Percentiles rank a stretch among this genome's conserved stretches.
Evolutionary conservation across 2,329 filamentous ascomycete genomes (phyloP).

Genomic region (Epichloe bromicola): DNA sequence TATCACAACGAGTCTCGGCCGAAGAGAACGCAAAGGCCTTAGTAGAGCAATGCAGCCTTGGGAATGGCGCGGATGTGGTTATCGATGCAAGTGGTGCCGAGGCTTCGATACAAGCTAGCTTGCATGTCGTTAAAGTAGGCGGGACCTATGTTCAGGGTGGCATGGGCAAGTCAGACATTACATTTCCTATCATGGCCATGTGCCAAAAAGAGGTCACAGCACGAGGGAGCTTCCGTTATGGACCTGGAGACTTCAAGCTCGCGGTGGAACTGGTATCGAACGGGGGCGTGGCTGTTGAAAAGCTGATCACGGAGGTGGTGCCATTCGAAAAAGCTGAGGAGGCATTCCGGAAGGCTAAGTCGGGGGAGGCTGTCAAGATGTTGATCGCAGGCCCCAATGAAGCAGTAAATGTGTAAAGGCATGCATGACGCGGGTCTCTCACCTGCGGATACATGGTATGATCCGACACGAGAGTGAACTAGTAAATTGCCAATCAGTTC

Average conservation of each 20-base stretch:
- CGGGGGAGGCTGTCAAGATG: conserved; percentile 62
- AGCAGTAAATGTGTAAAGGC: neutral
- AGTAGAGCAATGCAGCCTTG: conserved; percentile 48
- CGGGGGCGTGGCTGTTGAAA: conserved; percentile 68
- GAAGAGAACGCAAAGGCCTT: conserved; percentile 63
- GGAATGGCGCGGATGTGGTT: conserved; percentile 57
- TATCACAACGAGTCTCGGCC: conserved; percentile 47
- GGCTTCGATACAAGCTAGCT: conserved; percentile 60
- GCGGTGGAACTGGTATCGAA: conserved; percentile 63
- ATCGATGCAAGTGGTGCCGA: conserved; percentile 73
- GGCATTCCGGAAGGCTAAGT: conserved; percentile 76
- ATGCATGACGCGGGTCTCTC: too few relatives aligned
- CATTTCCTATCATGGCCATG: conserved; percentile 60
- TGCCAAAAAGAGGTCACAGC: conserved; percentile 81
- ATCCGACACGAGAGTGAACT: too few relatives aligned
- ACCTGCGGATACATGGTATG: too few relatives aligned
- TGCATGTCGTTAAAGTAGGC: conserved; percentile 24
- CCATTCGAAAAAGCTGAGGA: conserved; percentile 70
- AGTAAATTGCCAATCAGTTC: too few relatives aligned
- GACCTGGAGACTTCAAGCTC: conserved; percentile 72
- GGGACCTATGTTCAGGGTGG: too few relatives aligned
- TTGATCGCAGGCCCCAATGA: conserved; percentile 53
- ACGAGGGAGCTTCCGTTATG: conserved; percentile 82
- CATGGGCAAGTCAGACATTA: too few relatives aligned
- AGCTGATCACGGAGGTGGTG: conserved; percentile 64